Evolutionary conservation across 495 filamentous ascomycete genomes (phyloP).

Genomic region (Pseudotulostoma volvatum): DNA sequence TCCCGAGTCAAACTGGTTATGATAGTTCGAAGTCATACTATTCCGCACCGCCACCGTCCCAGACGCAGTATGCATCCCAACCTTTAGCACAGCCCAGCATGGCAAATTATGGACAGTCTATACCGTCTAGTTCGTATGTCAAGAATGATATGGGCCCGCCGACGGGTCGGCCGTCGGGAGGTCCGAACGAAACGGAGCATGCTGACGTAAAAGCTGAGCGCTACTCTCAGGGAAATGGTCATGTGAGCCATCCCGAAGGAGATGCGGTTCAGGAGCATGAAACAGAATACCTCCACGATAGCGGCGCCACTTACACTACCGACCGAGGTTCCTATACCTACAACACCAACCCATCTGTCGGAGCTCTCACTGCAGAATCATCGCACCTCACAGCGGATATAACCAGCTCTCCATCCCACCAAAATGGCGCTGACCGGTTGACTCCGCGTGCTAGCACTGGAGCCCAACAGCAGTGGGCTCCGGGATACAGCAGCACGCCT

Average conservation of each 20-base stretch:
- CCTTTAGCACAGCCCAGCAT: slow-evolving; percentile 50
- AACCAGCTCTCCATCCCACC: slow-evolving; percentile 70
- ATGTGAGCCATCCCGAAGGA: slow-evolving; percentile 34
- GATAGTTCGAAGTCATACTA: slow-evolving; percentile 70
- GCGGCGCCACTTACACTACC: slow-evolving; percentile 43
- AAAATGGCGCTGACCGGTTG: slow-evolving; percentile 68
- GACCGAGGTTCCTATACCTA: slow-evolving; percentile 63
- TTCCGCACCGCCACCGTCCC: slow-evolving; percentile 51
- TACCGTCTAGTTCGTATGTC: slow-evolving; percentile 51
- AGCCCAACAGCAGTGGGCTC: slow-evolving; percentile 56
- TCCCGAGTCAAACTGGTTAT: slow-evolving; percentile 55
- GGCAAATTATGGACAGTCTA: slow-evolving; percentile 44
- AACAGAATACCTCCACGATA: slow-evolving; percentile 63
- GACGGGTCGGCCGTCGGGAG: slow-evolving; percentile 38
- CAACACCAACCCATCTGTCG: slow-evolving; percentile 44
- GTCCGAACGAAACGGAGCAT: slow-evolving; percentile 41
- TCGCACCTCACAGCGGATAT: slow-evolving; percentile 73
- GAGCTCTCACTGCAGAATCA: slow-evolving; percentile 54
- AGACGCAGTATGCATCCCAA: slow-evolving; percentile 50
- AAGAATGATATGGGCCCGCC: slow-evolving; percentile 92
- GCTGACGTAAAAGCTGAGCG: slow-evolving; percentile 55
- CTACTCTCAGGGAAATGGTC: slow-evolving; percentile 40
- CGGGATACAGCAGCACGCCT: slow-evolving; percentile 68
- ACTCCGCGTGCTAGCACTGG: slow-evolving; percentile 57
- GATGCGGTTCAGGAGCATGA: slow-evolving; percentile 71